phyloP scores from a whole-genome alignment of 768 basidiomycete species.

The Hypsizygus marmoreus region DNA sequence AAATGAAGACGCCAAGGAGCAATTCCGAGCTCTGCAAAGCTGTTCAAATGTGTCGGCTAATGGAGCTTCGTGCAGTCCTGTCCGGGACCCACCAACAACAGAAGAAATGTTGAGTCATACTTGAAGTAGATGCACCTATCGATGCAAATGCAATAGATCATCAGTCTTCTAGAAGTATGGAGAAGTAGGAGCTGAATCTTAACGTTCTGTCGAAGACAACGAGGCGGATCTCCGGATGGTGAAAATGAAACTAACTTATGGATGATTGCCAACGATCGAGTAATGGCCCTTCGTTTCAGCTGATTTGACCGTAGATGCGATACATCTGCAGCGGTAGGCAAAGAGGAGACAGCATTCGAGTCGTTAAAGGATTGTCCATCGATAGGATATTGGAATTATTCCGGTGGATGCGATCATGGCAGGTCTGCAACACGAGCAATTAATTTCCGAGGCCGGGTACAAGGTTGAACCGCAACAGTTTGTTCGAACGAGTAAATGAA shows the following conservation, averaged over 20 bases:
- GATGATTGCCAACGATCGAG: not conserved
- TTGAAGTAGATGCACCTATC: slow-evolving; percentile 5
- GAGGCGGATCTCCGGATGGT: slow-evolving; percentile 9
- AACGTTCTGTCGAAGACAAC: slow-evolving; percentile 8
- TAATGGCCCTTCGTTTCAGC: not conserved
- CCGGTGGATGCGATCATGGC: slow-evolving; percentile 10
- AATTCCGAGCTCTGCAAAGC: slow-evolving; percentile 4
- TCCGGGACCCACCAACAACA: slow-evolving; percentile 2
- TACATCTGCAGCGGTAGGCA: no score
- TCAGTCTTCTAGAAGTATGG: slow-evolving; percentile 7
- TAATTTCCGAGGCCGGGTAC: slow-evolving; percentile 35
- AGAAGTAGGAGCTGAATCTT: slow-evolving; percentile 3
- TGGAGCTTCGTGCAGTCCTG: not conserved
- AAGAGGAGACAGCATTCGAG: no score
- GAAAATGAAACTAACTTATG: slow-evolving; percentile 9
- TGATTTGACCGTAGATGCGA: not conserved
- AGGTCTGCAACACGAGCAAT: slow-evolving; percentile 28
- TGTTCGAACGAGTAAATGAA: not conserved
- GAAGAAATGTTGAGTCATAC: slow-evolving; percentile 9
- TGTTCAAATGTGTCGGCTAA: no score
- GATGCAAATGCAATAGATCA: not conserved
- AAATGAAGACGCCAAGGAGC: slow-evolving; percentile 1
- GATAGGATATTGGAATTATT: slow-evolving; percentile 15
- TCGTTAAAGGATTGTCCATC: slow-evolving; percentile 11
- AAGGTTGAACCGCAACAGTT: slow-evolving; percentile 6